phyloP scores from a whole-genome alignment of 1,284 basidiomycete genomes.

The Melanopsichium pennsylvanicum region DNA sequence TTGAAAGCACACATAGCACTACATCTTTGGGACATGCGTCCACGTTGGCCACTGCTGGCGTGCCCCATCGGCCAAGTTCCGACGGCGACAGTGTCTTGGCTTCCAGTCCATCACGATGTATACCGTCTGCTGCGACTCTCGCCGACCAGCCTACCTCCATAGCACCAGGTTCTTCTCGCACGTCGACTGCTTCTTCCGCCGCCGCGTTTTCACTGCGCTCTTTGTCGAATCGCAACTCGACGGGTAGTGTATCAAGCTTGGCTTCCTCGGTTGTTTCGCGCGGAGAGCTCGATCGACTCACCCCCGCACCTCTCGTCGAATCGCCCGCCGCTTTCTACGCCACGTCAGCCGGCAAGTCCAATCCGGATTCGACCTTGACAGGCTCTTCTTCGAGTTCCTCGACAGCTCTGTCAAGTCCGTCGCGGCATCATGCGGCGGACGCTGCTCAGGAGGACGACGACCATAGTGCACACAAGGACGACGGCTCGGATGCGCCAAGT shows the following conservation, averaged over 20 bases:
- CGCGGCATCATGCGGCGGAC: background rate
- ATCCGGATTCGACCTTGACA: constrained; percentile 4
- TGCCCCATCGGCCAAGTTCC: constrained; percentile 10
- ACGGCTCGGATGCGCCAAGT: background rate
- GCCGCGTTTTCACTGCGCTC: constrained; percentile 53
- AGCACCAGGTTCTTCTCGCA: constrained; percentile 33
- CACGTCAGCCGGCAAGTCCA: constrained; percentile 1
- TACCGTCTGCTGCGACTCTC: constrained; percentile 4
- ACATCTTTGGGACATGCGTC: constrained; percentile 1
- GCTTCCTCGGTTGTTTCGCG: constrained; percentile 25
- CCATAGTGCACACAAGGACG: background rate
- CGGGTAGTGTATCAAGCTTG: constrained; percentile 44
- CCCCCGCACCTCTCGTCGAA: constrained; percentile 6
- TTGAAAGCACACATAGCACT: background rate
- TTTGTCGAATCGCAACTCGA: constrained; percentile 52
- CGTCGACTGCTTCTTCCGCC: constrained; percentile 45
- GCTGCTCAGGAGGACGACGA: background rate
- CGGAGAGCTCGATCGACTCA: constrained; percentile 23
- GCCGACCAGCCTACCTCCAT: constrained; percentile 5
- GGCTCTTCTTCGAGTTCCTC: constrained; percentile 11
- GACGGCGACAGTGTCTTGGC: constrained; percentile 7
- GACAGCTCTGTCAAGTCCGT: constrained; percentile 26
- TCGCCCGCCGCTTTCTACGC: constrained; percentile 9
- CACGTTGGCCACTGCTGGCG: background rate
- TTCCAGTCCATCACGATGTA: background rate